A percentile compares a stretch with the other conserved stretches of the same genome.
phyloP scores from a whole-genome alignment of 108 stramenopile genomes.

The Skeletonema tropicum region DNA sequence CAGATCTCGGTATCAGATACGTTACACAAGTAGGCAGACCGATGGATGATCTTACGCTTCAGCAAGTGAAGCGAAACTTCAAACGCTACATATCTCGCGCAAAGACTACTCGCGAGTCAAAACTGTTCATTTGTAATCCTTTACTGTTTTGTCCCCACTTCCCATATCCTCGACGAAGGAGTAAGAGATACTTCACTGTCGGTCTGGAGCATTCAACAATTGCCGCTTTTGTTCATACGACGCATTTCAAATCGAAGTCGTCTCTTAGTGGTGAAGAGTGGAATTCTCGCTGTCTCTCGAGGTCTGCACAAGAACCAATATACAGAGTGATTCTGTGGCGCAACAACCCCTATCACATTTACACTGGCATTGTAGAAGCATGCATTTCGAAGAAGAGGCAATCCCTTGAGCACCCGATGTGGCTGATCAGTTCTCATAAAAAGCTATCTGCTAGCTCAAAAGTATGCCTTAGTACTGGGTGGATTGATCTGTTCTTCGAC shows the following conservation, averaged over 20 bases:
- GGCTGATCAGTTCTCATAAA: conserved; percentile 12
- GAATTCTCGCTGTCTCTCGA: conserved; percentile 9
- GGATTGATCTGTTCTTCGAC: conserved; percentile 26
- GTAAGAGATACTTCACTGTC: conserved; percentile 2
- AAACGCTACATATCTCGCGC: conserved; percentile 15
- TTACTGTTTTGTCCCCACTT: conserved; percentile 22
- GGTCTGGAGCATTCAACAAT: conserved; percentile 24
- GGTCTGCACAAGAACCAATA: conserved; percentile 13
- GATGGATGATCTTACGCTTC: not conserved
- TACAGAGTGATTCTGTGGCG: conserved; percentile 23
- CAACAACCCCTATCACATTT: conserved; percentile 30
- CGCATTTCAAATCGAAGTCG: conserved; percentile 13
- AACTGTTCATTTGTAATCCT: conserved; percentile 1
- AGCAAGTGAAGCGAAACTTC: conserved; percentile 9
- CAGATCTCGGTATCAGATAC: conserved; percentile 8
- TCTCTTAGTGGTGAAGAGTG: not conserved
- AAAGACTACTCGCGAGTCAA: conserved; percentile 10
- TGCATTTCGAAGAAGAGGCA: conserved; percentile 16
- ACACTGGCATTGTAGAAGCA: conserved; percentile 23
- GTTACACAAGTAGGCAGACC: conserved; percentile 14
- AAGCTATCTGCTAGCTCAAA: conserved; percentile 3
- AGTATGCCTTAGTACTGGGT: conserved; percentile 12
- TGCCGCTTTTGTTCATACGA: conserved; percentile 17
- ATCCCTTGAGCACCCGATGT: conserved; percentile 19
- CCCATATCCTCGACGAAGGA: conserved; percentile 7